These are phyloP conservation scores for Citrus sp. DNA, from an alignment of 345 rosid species.

Conservation along the genomic window DNA sequence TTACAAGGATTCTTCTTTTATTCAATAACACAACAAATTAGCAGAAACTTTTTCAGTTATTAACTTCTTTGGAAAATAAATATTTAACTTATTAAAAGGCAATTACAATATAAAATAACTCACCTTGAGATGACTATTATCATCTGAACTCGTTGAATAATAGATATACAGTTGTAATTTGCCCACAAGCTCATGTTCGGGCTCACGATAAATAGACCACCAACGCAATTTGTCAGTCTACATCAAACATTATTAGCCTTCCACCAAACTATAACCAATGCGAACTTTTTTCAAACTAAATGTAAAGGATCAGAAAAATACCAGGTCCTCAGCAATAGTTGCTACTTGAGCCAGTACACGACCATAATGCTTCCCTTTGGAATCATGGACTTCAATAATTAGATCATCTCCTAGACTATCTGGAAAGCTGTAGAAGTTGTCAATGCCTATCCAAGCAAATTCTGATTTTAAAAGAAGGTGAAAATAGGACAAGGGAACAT, in stretches of 20 bases:
- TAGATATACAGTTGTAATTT: constrained; percentile 76
- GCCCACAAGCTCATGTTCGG: constrained; percentile 89
- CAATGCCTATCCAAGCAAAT: constrained; percentile 19
- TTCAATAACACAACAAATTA: not conserved
- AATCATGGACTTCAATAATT: constrained; percentile 82
- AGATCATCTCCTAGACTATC: constrained; percentile 93
- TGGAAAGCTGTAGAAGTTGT: constrained; percentile 73
- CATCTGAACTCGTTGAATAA: constrained; percentile 84
- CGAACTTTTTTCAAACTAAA: not conserved
- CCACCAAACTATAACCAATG: constrained; percentile 6
- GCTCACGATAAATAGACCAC: constrained; percentile 94
- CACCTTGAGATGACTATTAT: constrained; percentile 77
- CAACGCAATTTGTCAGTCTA: constrained; percentile 90
- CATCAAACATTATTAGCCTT: constrained; percentile 32
- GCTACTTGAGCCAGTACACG: constrained; percentile 94
- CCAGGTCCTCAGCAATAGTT: constrained; percentile 67
- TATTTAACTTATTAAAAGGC: constrained; percentile 1
- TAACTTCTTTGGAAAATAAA: not conserved
- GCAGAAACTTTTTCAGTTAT: not conserved
- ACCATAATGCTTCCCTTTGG: constrained; percentile 79
- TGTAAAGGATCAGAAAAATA: constrained; percentile 24
- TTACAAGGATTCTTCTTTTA: not conserved
- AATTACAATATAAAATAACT: constrained; percentile 12
- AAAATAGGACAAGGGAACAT: constrained; percentile 31
- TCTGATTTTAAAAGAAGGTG: constrained; percentile 14